Evolutionary conservation across 2,329 filamentous ascomycete species (phyloP), one percentile per base, ranked within the genome.

Genomic region (Periconia sp.): DNA sequence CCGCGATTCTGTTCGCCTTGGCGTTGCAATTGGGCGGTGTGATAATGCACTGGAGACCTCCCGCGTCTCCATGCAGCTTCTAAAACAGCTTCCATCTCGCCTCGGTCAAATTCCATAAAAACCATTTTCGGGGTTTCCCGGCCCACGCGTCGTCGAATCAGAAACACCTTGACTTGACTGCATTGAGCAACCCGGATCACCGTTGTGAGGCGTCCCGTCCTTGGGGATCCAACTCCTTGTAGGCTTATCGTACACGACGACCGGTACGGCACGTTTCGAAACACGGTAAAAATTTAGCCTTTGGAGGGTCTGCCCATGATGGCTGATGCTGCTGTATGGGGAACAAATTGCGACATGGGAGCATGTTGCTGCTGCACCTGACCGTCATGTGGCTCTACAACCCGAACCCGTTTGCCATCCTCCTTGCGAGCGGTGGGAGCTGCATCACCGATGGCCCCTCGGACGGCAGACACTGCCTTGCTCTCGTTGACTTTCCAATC

Each of bases 401-500:
- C 61, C 41, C 71, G 61, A 3, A 73, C 70, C 35, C 66, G 62
- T 50, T 62, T 67, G 13, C 61, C 55, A 15, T 70, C 63, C 5
- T 64, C 65, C 49, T 61, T 67, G n/a, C 54, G 50, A 11, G 15
- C 50, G 35, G 50, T 48, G 35, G 47, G 47, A n/a, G 56, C 46
- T 40, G 59, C 43, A 51, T 55, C 57, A 43, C 64, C 68, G 42
- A 76, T 56, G 17, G 67, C 58, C 17, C 66, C 64, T 15, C 75
- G 69, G 18, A 72, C 74, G 19, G 68, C 72, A 33, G 65, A 69
- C 5, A 78, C 77, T 17, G 77, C 77, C 55, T 64, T 71, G 57
- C 76, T 78, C 58, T 78, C 75, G 7, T 59, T 61, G 14, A 76
- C 74, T 51, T 70, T 74, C 71, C 72, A 74, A 50, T 76, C 73